Base-by-base conservation (phyloP, 192 early-diverging fungal species). In the Phycomyces nitens region DNA sequence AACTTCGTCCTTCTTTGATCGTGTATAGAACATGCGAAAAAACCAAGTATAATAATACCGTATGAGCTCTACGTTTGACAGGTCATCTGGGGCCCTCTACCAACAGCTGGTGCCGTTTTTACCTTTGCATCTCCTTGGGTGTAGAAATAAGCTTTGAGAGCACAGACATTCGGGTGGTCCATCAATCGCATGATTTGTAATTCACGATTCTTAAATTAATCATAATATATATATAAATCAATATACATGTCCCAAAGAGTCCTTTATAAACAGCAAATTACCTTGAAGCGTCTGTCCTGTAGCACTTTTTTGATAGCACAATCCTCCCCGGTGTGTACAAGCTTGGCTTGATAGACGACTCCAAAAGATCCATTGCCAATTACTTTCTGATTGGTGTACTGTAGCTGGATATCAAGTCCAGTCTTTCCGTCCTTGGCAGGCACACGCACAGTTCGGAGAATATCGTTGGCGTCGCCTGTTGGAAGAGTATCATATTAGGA, bases 321-420 rank as follows among this genome's bases (percentile, higher is more conserved):
- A 40, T 85, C 81, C 68, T 97, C 92, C 47, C 82, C 79, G 56
- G 80, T 83, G 62, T 87, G 82, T 39, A 91, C 77, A 22, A 97
- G 74, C 75, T 92, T 92, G 29, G 94, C 95, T 71, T 94, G 92
- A 72, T 89, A 95, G n/a, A 98, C 96, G 7, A 98, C 94, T 38
- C 96, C 96, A 79, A 98, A 98, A n/a, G 93, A 93, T 15, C 96
- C 96, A 65, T 93, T 94, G 60, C 96, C 96, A 53, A 95, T 84
- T 23, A 95, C 87, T 72, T 93, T 93, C 74, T 86, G 88, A 69
- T 93, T 90, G 14, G 91, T 88, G 72, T 96, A 98, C 15, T 85
- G 78, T 29, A 98, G 86, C 55, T 97, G 91, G 43, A 87, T 79
- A 51, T 92, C 84, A 55, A 91, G 87, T 50, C 89, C 91, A 23